Percentiles rank a stretch among this genome's conserved stretches.
These are phyloP conservation scores for Nicotiana sylvestris DNA, from an alignment of 257 asterid genomes.

Conservation along the genomic window DNA sequence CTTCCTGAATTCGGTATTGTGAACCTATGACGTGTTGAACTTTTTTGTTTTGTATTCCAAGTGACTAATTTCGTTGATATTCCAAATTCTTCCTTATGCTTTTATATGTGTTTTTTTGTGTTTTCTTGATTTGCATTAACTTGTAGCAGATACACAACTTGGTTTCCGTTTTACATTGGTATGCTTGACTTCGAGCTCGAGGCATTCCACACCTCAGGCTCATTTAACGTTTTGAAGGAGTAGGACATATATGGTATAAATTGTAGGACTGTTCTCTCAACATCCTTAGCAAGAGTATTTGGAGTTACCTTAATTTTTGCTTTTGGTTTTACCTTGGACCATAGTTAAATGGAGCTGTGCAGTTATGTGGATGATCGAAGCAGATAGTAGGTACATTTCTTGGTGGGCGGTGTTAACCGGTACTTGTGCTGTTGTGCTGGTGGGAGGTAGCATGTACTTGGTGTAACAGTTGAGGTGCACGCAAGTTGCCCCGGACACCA, in stretches of 20 bases:
- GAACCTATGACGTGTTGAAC: slow-evolving; percentile 20
- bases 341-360: not conserved
- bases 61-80: slow-evolving; percentile 25
- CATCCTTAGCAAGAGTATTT: not conserved
- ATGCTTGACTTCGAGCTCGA: not conserved
- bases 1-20: slow-evolving; percentile 17
- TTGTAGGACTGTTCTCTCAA: not conserved
- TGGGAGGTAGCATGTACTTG: not conserved
- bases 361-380: too few relatives aligned
- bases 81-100: slow-evolving; percentile 8
- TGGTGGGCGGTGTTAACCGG: not conserved
- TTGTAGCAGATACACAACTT: not conserved
- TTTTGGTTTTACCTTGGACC: not conserved
- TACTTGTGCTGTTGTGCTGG: not conserved
- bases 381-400: not conserved
- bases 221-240: not conserved
- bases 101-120: not conserved
- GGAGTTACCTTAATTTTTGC: not conserved
- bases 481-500: not conserved
- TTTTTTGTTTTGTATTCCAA: slow-evolving; percentile 14
- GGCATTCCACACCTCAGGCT: not conserved
- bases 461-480: not conserved
- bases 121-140: not conserved
- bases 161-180: not conserved
- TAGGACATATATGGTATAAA: not conserved